Conservation (phyloP, 768 basidiomycete species). For the Lepiota brunneoincarnata region DNA sequence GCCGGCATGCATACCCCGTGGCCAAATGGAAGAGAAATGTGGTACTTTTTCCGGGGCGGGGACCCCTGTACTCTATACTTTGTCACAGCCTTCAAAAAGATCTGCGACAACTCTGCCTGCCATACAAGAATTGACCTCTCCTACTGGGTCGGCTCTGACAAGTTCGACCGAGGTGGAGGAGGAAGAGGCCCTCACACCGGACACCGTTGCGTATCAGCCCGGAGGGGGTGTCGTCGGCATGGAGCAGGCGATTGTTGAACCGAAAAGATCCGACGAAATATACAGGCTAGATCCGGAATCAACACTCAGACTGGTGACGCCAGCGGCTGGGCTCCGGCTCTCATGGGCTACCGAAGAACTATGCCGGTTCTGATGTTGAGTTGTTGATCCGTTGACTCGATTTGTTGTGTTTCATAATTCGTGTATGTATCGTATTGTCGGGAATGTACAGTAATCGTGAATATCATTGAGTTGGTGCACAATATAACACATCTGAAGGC, state of each 20-base stretch:
- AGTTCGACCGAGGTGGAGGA: neutral
- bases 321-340: neutral
- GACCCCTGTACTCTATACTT: too few species aligned
- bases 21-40: neutral
- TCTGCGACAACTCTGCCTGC: neutral
- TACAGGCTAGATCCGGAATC: conserved; percentile 8
- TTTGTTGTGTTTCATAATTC: neutral
- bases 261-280: neutral
- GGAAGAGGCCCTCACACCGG: neutral
- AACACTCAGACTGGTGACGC: conserved; percentile 14
- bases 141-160: conserved; percentile 9
- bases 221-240: neutral
- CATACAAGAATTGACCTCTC: conserved; percentile 5
- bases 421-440: neutral
- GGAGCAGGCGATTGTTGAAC: neutral
- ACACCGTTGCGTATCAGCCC: neutral
- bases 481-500: neutral
- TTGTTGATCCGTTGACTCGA: neutral
- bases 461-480: too few species aligned
- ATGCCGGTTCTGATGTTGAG: neutral
- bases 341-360: neutral
- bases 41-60: too few species aligned
- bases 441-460: too few species aligned
- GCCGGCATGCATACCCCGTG: neutral
- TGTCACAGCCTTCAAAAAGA: neutral